Evolutionary conservation across 805 yeast species (phyloP).

Genomic region (Kodamaea kaohsiungensis): DNA sequence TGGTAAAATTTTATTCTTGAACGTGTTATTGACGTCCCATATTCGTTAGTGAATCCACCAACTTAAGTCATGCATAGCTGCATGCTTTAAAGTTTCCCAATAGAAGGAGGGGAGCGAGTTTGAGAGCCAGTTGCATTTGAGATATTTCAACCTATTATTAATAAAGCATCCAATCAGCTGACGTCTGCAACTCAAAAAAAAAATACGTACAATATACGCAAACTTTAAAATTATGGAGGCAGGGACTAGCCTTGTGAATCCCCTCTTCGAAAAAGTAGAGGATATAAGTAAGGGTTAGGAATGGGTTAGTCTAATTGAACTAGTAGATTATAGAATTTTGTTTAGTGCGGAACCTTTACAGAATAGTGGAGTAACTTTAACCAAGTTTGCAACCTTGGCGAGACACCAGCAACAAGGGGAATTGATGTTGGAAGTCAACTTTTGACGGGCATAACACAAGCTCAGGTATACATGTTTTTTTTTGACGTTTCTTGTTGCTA

Average conservation of each 20-base stretch:
- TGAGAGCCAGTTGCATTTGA: neutral
- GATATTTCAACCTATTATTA: neutral
- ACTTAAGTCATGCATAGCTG: neutral
- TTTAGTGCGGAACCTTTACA: neutral
- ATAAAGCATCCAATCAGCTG: neutral
- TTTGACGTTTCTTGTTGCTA: neutral
- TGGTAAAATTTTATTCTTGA: neutral
- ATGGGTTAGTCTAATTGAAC: neutral
- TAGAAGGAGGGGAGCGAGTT: neutral
- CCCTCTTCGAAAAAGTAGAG: neutral
- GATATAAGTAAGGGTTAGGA: neutral
- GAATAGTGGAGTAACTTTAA: neutral
- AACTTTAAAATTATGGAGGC: neutral
- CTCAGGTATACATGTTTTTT: neutral
- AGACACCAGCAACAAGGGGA: too few species aligned
- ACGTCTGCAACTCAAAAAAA: neutral
- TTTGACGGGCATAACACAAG: neutral
- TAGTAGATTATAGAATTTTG: neutral
- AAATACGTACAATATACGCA: neutral
- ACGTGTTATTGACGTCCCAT: neutral
- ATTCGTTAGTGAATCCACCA: neutral
- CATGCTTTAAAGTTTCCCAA: neutral
- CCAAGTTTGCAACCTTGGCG: neutral
- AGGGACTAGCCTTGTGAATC: neutral
- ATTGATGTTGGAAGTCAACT: neutral